These are phyloP conservation scores for Ceratobasidium sp. DNA, from an alignment of 1,284 basidiomycete species.

Conservation along the genomic window DNA sequence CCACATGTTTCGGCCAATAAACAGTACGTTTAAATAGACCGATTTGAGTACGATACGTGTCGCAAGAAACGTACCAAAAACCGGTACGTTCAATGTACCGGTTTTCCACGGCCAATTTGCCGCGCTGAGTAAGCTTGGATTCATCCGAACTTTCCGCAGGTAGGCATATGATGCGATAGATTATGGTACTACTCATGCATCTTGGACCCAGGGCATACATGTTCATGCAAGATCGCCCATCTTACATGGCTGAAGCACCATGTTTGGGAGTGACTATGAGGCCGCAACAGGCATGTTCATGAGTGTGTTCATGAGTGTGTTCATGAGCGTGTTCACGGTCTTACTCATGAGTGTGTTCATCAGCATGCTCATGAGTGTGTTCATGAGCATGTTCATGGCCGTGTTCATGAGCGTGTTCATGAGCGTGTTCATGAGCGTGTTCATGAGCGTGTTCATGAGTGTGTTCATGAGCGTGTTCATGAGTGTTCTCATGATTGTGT, in stretches of 20 bases:
- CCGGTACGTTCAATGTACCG: background rate
- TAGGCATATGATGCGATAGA: background rate
- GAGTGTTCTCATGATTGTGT: too few relatives aligned
- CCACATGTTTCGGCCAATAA: background rate
- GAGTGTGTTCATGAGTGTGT: background rate
- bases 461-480: too few relatives aligned
- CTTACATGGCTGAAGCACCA: background rate
- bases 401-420: too few relatives aligned
- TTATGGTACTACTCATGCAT: background rate
- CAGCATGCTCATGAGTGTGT: too few relatives aligned
- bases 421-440: too few relatives aligned
- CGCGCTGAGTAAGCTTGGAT: background rate
- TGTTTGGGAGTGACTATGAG: background rate
- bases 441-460: too few relatives aligned
- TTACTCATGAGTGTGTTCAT: too few relatives aligned
- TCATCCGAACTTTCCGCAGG: background rate
- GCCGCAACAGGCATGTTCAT: background rate
- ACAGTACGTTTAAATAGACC: background rate
- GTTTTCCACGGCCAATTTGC: background rate
- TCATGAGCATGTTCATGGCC: too few relatives aligned
- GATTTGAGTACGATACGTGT: background rate
- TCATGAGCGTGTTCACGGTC: too few relatives aligned
- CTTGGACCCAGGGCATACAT: background rate
- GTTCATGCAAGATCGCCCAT: background rate
- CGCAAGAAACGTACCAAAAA: too few relatives aligned